Evolutionary conservation across 2,329 filamentous ascomycete genomes (phyloP), one percentile per base, ranked within the genome.

Genomic region (Knufia fluminis): DNA sequence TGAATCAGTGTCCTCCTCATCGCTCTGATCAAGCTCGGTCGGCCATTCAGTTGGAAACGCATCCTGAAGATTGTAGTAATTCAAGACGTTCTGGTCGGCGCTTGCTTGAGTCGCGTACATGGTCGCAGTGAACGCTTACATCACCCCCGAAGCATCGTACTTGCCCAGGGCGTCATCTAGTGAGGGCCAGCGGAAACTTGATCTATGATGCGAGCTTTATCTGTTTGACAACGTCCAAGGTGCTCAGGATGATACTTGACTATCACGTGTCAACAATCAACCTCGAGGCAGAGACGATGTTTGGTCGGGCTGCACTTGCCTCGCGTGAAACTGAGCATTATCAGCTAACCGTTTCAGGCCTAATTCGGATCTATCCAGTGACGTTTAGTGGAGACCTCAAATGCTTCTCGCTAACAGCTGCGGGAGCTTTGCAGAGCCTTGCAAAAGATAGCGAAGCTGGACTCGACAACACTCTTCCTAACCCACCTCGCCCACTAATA

Each of bases 21-120:
- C 82, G 61, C 78, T 80, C 49, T 82, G 77, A 57, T 91, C 83
- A 64, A 88, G 83, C 60, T 94, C 85, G 43, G 80, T 73, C 0
- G 91, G 91, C 91, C 91, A 97, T 73, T 86, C 81, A 31, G 79
- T 78, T 1, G 91, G 91, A 65, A 81, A 90, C 17, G 86, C 74
- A 12, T 77, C 86, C 36, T 83, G 77, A 43, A 97, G 78, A 66
- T 89, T 86, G 71, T 97, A 97, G 70, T 94, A 89, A 59, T 89
- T 89, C 60, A 92, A 80, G 48, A 97, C 79, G 40, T 78, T 81
- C 60, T 82, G 78, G 62, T 92, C 86, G 55, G 80, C 77, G 12
- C 20, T 19, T 40, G 19, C 33, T 20, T 26, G 45, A 6, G 35
- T 33, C n/a, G 45, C 45, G 26, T 39, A 48, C 45, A 48, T 48